Percentiles rank a stretch among this genome's conserved stretches.
These are phyloP conservation scores for Xylaria hypoxylon DNA, from an alignment of 2,329 filamentous ascomycete species.

Conservation along the genomic window DNA sequence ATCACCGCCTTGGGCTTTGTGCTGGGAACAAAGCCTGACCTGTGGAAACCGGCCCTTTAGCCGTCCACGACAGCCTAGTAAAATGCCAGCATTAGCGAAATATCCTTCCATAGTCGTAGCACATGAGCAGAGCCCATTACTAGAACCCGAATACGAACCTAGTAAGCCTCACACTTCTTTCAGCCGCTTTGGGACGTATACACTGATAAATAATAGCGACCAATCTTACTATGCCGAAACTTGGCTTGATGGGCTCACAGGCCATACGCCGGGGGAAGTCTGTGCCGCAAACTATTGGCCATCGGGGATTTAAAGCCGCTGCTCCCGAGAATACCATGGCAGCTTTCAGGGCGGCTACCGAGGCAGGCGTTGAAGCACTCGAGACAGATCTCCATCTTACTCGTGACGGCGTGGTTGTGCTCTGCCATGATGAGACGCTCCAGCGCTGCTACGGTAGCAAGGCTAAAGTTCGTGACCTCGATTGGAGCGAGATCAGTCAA, in stretches of 20 bases:
- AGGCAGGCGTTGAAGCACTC: conserved; percentile 77
- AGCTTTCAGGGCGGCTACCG: conserved; percentile 78
- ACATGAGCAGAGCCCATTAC: conserved; percentile 28
- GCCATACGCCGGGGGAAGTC: not conserved
- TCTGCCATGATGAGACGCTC: conserved; percentile 84
- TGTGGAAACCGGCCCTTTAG: not conserved
- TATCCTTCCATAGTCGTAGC: not conserved
- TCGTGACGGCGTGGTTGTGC: conserved; percentile 83
- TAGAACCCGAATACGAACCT: conserved; percentile 15
- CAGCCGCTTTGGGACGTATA: not conserved
- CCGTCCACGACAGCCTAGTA: not conserved
- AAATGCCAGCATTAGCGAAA: conserved; percentile 22
- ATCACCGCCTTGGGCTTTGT: not conserved
- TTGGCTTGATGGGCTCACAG: conserved; percentile 5
- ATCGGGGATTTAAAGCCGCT: conserved; percentile 80
- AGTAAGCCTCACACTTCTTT: conserved; percentile 24
- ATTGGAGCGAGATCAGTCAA: conserved; percentile 70
- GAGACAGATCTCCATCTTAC: conserved; percentile 91
- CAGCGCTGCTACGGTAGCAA: conserved; percentile 85
- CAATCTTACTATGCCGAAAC: conserved; percentile 13
- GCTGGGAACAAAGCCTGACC: not conserved
- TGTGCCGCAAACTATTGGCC: conserved; percentile 78
- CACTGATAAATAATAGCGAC: conserved; percentile 22
- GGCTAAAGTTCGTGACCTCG: conserved; percentile 77
- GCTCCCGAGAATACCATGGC: conserved; percentile 89